phyloP scores from a whole-genome alignment of 73 alveolate species.

The Paramecium bursaria region DNA sequence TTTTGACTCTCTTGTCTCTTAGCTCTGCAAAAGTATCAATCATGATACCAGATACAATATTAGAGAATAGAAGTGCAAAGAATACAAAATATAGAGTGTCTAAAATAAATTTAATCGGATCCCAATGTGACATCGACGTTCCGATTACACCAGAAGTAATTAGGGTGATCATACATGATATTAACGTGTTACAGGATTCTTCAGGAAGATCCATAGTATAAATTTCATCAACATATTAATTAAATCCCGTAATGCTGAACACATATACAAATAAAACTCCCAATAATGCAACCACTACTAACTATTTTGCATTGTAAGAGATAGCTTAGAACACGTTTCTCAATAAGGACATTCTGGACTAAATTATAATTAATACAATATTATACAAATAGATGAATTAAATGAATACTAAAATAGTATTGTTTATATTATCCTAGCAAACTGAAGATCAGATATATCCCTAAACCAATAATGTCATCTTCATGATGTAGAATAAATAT shows the following conservation, averaged over 20 bases:
- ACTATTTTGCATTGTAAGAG: slow-evolving; percentile 49
- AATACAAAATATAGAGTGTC: slow-evolving; percentile 68
- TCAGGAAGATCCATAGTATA: slow-evolving; percentile 40
- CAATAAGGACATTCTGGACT: slow-evolving; percentile 8
- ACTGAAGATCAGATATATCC: no score
- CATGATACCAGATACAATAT: slow-evolving; percentile 67
- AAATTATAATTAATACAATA: no score
- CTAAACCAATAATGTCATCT: no score
- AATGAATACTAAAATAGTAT: slow-evolving; percentile 35
- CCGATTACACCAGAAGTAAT: slow-evolving; percentile 69
- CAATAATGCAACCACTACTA: slow-evolving; percentile 55
- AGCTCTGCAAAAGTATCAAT: slow-evolving; percentile 70
- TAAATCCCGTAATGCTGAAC: slow-evolving; percentile 37
- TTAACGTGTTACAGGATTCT: slow-evolving; percentile 53
- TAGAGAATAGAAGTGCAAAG: slow-evolving; percentile 63
- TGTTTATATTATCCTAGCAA: no score
- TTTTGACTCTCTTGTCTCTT: slow-evolving; percentile 66
- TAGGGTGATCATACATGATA: slow-evolving; percentile 67
- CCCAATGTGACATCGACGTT: slow-evolving; percentile 68
- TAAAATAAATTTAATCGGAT: slow-evolving; percentile 32
- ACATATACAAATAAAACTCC: slow-evolving; percentile 67
- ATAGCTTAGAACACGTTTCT: slow-evolving; percentile 63
- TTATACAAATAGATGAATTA: slow-evolving; percentile 26
- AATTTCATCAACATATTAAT: slow-evolving; percentile 61
- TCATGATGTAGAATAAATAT: no score